A percentile compares a stretch with the other conserved stretches of the same genome.
phyloP scores from a whole-genome alignment of 352 stramenopile species.

The Phytophthora lateralis region DNA sequence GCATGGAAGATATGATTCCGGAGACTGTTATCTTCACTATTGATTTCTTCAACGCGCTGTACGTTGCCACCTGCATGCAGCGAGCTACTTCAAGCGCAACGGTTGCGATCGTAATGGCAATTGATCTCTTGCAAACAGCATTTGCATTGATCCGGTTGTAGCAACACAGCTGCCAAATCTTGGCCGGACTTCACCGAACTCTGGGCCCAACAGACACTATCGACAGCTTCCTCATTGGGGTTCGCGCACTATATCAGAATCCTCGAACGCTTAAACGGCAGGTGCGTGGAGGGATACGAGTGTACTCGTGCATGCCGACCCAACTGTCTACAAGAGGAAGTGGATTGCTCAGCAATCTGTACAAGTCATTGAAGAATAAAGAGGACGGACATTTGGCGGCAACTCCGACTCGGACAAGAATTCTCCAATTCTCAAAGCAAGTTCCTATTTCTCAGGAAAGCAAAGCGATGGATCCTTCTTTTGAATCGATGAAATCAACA shows the following conservation, averaged over 20 bases:
- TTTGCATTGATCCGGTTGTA: constrained; percentile 1
- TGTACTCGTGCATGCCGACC: constrained; percentile 2
- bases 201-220: neutral
- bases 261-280: constrained; percentile 3
- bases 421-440: too few species aligned
- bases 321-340: neutral
- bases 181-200: neutral
- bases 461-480: neutral
- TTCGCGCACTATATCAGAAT: neutral
- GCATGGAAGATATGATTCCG: constrained; percentile 42
- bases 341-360: neutral
- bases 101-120: neutral
- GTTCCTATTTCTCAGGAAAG: too few species aligned
- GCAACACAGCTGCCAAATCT: neutral
- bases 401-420: neutral
- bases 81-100: constrained; percentile 14
- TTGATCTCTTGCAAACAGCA: constrained; percentile 8
- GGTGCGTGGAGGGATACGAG: neutral
- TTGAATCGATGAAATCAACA: neutral
- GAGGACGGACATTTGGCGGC: too few species aligned
- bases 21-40: constrained; percentile 47
- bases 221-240: neutral
- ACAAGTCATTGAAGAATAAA: neutral
- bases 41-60: constrained; percentile 50
- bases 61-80: constrained; percentile 46